Base-by-base conservation (phyloP, 2,329 filamentous ascomycete genomes). In the Verticillium isaacii region DNA sequence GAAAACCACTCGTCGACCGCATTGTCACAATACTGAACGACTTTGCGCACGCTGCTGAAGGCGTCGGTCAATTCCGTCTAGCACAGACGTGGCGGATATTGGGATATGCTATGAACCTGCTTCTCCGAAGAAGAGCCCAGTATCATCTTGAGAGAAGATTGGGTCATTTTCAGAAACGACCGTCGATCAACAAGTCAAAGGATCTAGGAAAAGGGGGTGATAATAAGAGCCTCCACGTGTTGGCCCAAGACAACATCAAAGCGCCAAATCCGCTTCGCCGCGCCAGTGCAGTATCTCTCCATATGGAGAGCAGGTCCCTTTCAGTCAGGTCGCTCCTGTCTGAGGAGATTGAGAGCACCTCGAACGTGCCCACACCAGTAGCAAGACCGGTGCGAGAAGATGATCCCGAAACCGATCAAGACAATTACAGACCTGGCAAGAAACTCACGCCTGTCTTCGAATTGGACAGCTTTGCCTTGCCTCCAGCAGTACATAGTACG, bases 51-150 rank as follows among this genome's bases (percentile, higher is more conserved):
- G 81, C 83, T n/a, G 84, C 86, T 2, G 85, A 88, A 65, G 75
- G 74, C 3, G 80, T 82, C 23, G 81, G 80, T 36, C 77, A 85
- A 57, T 89, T 84, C 68, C 80, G 86, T 1, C 76, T 89, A 0
- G 84, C 86, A 5, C 86, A 89, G 68, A 87, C 85, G 1, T 89
- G 86, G 86, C 81, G 85, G 34, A 78, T 88, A 14, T 69, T 89
- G 23, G 80, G 82, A 0, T 87, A 84, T 67, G 82, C 82, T 11
- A 80, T 86, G 66, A 74, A 77, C 23, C 71, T 87, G 14, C 75
- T 89, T 1, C 75, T 89, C 1, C 75, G 74, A 17, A 78, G 80
- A 34, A 78, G 86, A 32, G 85, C 82, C 1, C 79, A 84, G 54
- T 85, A 84, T 63, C 86, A 89, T 66, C 75, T 85, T 0, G 78